Conservation (phyloP, 2,329 filamentous ascomycete genomes). For the Talaromyces sp. region DNA sequence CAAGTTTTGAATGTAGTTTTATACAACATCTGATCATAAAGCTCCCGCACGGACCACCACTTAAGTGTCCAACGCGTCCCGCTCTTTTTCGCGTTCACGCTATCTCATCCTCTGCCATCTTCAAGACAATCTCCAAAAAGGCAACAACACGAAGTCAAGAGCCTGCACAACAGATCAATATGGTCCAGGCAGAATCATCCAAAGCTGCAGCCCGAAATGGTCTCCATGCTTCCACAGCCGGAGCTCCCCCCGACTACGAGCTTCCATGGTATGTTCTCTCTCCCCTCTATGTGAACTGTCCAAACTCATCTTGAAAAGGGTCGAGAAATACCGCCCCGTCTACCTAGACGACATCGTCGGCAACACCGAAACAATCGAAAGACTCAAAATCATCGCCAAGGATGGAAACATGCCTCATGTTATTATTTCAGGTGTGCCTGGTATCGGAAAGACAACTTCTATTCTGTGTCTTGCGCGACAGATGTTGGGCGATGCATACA, state of each 20-base stretch:
- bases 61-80: neutral
- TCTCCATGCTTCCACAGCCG: constrained; percentile 38
- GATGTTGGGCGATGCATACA: constrained; percentile 87
- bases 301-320: constrained; percentile 57
- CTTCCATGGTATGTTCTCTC: constrained; percentile 45
- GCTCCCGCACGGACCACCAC: constrained; percentile 5
- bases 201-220: constrained; percentile 42
- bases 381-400: constrained; percentile 95
- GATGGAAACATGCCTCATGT: constrained; percentile 99
- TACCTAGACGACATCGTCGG: constrained; percentile 96
- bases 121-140: neutral
- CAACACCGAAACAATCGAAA: constrained; percentile 95
- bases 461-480: constrained; percentile 90
- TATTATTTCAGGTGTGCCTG: constrained; percentile 99
- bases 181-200: constrained; percentile 49
- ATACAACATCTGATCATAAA: neutral
- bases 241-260: constrained; percentile 46
- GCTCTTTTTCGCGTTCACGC: constrained; percentile 5
- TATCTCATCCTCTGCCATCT: neutral
- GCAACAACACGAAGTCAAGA: neutral
- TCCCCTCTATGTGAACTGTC: neutral
- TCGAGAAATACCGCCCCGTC: constrained; percentile 94
- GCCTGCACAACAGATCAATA: constrained; percentile 21
- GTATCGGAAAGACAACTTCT: constrained; percentile 97
- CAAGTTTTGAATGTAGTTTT: neutral